Evolutionary conservation across 495 filamentous ascomycete genomes (phyloP), one percentile per base, ranked within the genome.

Genomic region (Xylaria sp.): DNA sequence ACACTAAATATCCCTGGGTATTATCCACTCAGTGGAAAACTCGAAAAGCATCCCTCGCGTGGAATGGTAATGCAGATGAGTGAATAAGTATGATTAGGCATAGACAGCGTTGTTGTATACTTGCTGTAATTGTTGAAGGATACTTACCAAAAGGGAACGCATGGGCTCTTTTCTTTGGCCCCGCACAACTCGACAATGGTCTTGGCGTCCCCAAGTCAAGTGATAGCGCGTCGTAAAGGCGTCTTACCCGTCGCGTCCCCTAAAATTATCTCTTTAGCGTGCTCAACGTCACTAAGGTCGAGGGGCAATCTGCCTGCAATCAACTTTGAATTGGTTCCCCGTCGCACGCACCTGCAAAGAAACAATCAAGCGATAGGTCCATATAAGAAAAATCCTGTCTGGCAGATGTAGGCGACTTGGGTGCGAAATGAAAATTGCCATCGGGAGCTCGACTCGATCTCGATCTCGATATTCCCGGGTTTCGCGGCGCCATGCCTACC

Each of bases 401-500:
- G 12, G 19, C 8, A 41, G 17, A 55, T 29, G 35, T 31, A 55
- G 15, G 44, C 0, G 6, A 1, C 8, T 21, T 19, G 26, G 7
- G 5, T 61, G 15, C 19, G 41, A 50, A 48, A 53, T 44, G 29
- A 43, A 0, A 31, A 31, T 40, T 24, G n/a, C 21, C 5, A n/a
- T 57, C 37, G 33, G 29, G 35, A 48, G 29, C 41, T 35, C 44
- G 24, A 37, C 40, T 29, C 41, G 35, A 48, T 17, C 41, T 35
- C 44, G 24, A 37, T 50, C 41, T 41, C 35, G 14, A 31, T 46
- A 69, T n/a, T 5, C 1, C n/a, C 53, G 0, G 41, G 40, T 19
- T 26, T 70, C 55, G 59, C n/a, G n/a, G 48, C 43, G 65, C 62
- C 58, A 78, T 62, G 50, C 58, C 69, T 48, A 17, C 69, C 29